Conservation (phyloP, 345 rosid species). For the Boechera stricta region DNA sequence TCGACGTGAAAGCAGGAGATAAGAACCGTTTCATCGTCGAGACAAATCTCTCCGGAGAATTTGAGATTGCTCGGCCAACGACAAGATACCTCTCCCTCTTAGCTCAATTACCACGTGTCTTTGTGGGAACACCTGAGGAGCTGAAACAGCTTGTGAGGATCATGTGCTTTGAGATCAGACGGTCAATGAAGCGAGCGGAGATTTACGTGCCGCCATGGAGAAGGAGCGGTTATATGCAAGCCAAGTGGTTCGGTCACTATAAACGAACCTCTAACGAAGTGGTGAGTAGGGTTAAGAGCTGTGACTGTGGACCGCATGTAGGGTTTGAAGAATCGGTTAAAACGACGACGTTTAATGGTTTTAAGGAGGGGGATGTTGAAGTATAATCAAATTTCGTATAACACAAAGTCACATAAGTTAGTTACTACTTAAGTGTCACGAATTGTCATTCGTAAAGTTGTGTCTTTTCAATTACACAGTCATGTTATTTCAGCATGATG, state of each 20-base stretch:
- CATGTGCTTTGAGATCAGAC: constrained; percentile 64
- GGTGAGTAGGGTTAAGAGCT: constrained; percentile 37
- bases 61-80: constrained; percentile 76
- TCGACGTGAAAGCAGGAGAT: constrained; percentile 55
- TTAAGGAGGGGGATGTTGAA: not conserved
- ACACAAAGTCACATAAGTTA: too few relatives aligned
- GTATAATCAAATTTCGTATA: too few relatives aligned
- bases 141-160: constrained; percentile 64
- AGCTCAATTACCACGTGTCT: constrained; percentile 54
- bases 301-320: constrained; percentile 24
- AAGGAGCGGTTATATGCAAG: constrained; percentile 72
- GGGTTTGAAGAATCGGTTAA: constrained; percentile 33
- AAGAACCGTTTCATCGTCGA: constrained; percentile 66
- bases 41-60: constrained; percentile 57
- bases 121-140: constrained; percentile 58
- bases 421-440: too few relatives aligned
- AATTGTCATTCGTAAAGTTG: too few relatives aligned
- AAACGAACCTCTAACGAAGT: constrained; percentile 62
- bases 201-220: constrained; percentile 87
- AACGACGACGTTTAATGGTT: not conserved
- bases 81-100: constrained; percentile 51
- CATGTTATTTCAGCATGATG: too few relatives aligned
- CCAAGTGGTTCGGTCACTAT: constrained; percentile 76
- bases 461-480: too few relatives aligned
- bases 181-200: constrained; percentile 58